Evolutionary conservation across 495 filamentous ascomycete genomes (phyloP), one percentile per base, ranked within the genome.

Genomic region (Penicillium roqueforti): DNA sequence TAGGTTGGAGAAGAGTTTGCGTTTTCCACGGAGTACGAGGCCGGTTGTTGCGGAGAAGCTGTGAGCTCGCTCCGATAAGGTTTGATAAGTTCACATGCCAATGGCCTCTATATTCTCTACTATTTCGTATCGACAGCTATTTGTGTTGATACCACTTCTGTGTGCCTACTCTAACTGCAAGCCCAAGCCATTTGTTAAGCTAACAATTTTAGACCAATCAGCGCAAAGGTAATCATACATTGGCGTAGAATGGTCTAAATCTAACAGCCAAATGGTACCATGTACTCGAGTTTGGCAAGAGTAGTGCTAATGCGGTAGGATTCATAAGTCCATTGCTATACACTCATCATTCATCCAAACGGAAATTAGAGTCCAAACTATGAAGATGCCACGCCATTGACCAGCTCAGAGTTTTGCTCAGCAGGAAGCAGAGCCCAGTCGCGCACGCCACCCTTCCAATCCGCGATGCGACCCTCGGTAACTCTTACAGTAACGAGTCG

Each of bases 361-460:
- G 29, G 18, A 32, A 18, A 38, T n/a, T 7, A 4, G 26, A 16
- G 25, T 4, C n/a, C 26, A 29, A 25, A 28, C 44, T 58, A 65
- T 32, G 43, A 39, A 14, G 53, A 55, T 6, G 20, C 7, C 36
- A 64, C 48, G 20, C 77, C 77, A 63, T 80, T 80, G 37, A 73
- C 68, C 47, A 74, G 44, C 0, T 53, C 40, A 29, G 53, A 60
- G 18, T 54, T 57, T 22, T 65, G 57, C 38, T 69, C 66, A 26
- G 69, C 61, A 32, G 68, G 62, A 47, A 78, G 63, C 55, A 91
- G 69, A 41, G 77, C 72, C 83, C 84, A 91, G 62, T 91, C 88
- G 54, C 82, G 79, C 4, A 91, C 87, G 19, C 79, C 80, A 22
- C 88, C 88, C 70, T 90, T 92, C 86, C 86, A 89, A 60, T 92